Evolutionary conservation across 2,329 filamentous ascomycete genomes (phyloP), one percentile per base, ranked within the genome.

Genomic region (Penicillium capsulatum): DNA sequence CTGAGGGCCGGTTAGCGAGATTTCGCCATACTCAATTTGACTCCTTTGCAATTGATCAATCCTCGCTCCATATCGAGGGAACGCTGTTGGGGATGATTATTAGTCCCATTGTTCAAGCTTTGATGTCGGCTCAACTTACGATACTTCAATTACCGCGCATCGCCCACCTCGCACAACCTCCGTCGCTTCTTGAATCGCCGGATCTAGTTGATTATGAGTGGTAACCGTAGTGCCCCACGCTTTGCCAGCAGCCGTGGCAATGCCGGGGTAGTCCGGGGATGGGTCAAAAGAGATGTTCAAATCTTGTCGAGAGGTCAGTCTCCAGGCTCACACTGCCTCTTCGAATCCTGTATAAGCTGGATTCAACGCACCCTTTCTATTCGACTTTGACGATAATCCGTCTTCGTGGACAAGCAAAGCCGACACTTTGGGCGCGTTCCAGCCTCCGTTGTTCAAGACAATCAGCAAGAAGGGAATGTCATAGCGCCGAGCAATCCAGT

Each of bases 401-500:
- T 79, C 63, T 0, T 79, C 79, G 54, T 83, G 80, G 1, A 83
- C 79, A 6, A 83, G 69, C 15, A 80, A 59, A 42, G 82, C 65
- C 1, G 72, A 77, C 33, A 69, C 68, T 10, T 73, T 65, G 0
- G 80, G 54, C 4, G 54, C 51, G 13, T 57, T 81, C 81, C 80
- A 84, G 16, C 81, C 80, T 55, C 80, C 75, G 48, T 84, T 84
- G 53, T 84, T 84, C 36, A 84, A 58, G 11, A 84, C 76, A 32
- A 84, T 75, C 0, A 78, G 80, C 20, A 84, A 60, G 15, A 83
- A 71, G 0, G 81, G 80, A 35, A 83, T 79, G 2, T 74, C 69
- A 57, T 84, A 83, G 22, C 78, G 70, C 53, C 79, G 71, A 1
- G 74, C 71, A 34, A 83, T 82, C 81, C 81, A 84, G 57, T 83